Base-by-base conservation (phyloP, 495 filamentous ascomycete genomes). In the Glarea lozoyensis region DNA sequence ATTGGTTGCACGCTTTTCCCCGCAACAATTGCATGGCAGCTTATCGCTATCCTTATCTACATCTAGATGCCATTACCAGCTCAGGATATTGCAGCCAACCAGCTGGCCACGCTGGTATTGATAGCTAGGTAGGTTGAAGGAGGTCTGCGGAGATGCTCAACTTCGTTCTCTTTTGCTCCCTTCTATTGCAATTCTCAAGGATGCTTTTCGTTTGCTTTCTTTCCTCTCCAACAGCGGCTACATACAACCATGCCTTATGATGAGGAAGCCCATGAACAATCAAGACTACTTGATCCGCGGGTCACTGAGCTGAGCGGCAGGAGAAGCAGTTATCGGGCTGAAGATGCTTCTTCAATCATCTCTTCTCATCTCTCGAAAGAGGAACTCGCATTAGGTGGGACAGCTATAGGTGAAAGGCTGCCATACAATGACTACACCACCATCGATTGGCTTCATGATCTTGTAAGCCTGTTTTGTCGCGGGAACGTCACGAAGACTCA, bases 381-480 rank as follows among this genome's bases (percentile, higher is more conserved):
- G 24, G 70, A 73, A 48, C 60, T 60, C 46, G 60, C 59, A 9
- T 54, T 72, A 29, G 56, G 42, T 12, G 57, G 52, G 11, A 64
- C 62, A 11, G 58, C 64, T 9, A 59, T 77, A 16, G 72, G 74
- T 18, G 74, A 77, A 51, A 56, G 74, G 16, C 50, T 78, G 36
- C 69, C 69, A 5, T 78, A 76, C 56, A 74, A 75, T 55, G 67
- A 73, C 46, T 76, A 76, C 53, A 69, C 68, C 4, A 75, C 72
- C 2, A 72, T 75, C 49, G 73, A 78, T 54, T 77, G 72, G 70
- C 61, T 76, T 38, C 74, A 76, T 53, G 73, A 76, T 47, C 52
- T 78, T 44, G 73, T 72, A 48, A 15, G 51, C 17, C 15, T 15
- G 24, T 7, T 4, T 23, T 29, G 10, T 22, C 10, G 2, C 19